Base-by-base conservation (phyloP, 108 stramenopile species). In the Skeletonema costatum region DNA sequence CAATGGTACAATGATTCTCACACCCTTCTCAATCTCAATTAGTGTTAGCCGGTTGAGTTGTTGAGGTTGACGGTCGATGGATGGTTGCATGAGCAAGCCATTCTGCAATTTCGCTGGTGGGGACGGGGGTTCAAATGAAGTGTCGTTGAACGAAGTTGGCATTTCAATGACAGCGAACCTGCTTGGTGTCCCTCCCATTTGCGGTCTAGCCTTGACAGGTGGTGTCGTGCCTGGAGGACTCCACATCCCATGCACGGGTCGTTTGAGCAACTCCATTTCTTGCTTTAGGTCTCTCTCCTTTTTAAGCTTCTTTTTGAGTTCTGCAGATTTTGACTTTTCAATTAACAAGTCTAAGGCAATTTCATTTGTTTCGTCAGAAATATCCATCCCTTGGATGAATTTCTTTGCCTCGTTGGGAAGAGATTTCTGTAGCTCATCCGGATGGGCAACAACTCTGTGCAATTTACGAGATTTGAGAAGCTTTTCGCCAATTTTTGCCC, bases 1-100 rank as follows among this genome's bases (percentile, higher is more conserved):
- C 51, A 96, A 60, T 16, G 95, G 95, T 17, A 93, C 92, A 38
- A 87, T 87, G 29, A 96, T 88, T 77, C 93, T 96, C 6, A 91
- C 88, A 46, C 94, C 76, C 66, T 82, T 85, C 53, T 77, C 71
- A 50, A 76, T 71, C 2, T 77, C 71, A 50, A 76, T 71, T 2
- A 71, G 79, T 32, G 83, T 33, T 2, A 78, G 79, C 30, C 77
- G 60, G 12, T 36, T 29, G 53, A 29, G 2, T 10, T 25, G 19
- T 56, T 51, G 19, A 3, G n/a, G 19, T 51, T 51, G 50, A 21
- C n/a, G 17, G 2, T 51, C 50, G 17, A 51, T 21, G 50, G 50
- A 21, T 19, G 53, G 6, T 56, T 21, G 16, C 25, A 4, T 25
- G 2, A 56, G 10, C 53, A 56, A 8, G 0, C 53, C 25, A 29